Base-by-base conservation (phyloP, 768 basidiomycete genomes). In the Lactifluus hygrophoroides region DNA sequence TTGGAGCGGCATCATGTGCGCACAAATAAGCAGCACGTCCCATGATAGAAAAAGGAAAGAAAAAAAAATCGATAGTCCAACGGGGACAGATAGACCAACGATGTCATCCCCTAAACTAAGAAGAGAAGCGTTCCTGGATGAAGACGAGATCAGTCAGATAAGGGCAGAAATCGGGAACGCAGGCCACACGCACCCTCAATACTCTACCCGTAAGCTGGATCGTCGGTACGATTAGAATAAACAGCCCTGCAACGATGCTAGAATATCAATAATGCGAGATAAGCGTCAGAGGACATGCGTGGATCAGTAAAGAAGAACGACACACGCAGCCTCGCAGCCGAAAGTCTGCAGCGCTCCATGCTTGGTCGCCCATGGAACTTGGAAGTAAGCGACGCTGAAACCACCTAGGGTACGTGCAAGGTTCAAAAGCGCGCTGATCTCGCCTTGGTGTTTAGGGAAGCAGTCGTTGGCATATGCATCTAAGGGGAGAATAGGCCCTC, bases 361-460 rank as follows among this genome's bases (percentile, higher is more conserved):
- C 62, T 77, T 81, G 28, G 69, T 66, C 5, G 83, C 82, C 84
- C 84, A 85, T 5, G 80, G 80, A 3, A 85, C 76, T 66, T 86
- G 83, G 68, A 80, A 86, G 68, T 80, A 85, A 1, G 84, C 80
- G 21, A 86, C 83, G 48, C 76, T 76, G 66, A 85, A 85, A 3
- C 83, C 82, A 37, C 82, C 82, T 19, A 84, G 71, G 1, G 72
- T 74, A 46, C 84, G 75, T 16, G 75, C 73, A 21, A 85, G 69
- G 64, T 84, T 86, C 61, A 85, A 70, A 23, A 85, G 70, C 0
- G 80, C 79, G 57, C 81, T 81, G 34, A 84, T 77, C 70, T 87
- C 85, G 27, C 85, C 85, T 71, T 75, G 74, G 42, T 74, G 70
- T 28, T 66, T 72, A 1, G 78, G 78, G 72, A 80, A 80, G 61